Conservation (phyloP, 2,329 filamentous ascomycete species). For the Colletotrichum truncatum region DNA sequence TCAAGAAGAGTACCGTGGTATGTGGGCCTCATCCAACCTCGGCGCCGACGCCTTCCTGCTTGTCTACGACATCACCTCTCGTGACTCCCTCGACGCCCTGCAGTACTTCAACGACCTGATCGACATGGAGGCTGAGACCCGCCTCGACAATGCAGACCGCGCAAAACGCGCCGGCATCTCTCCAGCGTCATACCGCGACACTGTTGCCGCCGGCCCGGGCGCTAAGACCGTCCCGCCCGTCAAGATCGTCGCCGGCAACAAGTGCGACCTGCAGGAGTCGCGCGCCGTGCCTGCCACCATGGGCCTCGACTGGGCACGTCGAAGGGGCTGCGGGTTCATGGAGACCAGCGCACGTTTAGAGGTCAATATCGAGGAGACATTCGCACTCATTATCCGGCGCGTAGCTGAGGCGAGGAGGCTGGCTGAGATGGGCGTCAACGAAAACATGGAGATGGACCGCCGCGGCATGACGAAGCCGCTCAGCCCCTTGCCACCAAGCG, state of each 20-base stretch:
- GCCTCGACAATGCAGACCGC: slow-evolving; percentile 68
- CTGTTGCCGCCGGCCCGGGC: slow-evolving; percentile 43
- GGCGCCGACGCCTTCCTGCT: slow-evolving; percentile 84
- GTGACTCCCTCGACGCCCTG: slow-evolving; percentile 74
- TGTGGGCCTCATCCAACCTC: slow-evolving; percentile 84
- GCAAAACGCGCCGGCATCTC: slow-evolving; percentile 54
- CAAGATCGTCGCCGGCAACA: slow-evolving; percentile 88
- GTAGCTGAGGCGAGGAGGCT: slow-evolving; percentile 66
- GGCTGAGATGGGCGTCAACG: slow-evolving; percentile 56
- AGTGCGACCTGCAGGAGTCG: slow-evolving; percentile 80
- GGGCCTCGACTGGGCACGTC: slow-evolving; percentile 81
- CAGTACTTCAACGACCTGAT: slow-evolving; percentile 85
- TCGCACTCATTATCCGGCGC: slow-evolving; percentile 73
- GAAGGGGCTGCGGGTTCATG: slow-evolving; percentile 83
- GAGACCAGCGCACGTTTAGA: slow-evolving; percentile 86
- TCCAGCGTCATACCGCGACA: slow-evolving; percentile 39
- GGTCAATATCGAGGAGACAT: slow-evolving; percentile 91
- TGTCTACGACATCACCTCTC: slow-evolving; percentile 86
- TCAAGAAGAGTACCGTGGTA: slow-evolving; percentile 89
- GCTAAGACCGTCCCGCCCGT: slow-evolving; percentile 72
- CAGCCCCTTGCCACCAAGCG: slow-evolving; percentile 56
- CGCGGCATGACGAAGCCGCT: slow-evolving; percentile 67
- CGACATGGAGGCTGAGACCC: slow-evolving; percentile 80
- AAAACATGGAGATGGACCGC: slow-evolving; percentile 54
- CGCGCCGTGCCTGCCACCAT: slow-evolving; percentile 74